Base-by-base conservation (phyloP, 805 yeast species). In the Metschnikowia shivogae region DNA sequence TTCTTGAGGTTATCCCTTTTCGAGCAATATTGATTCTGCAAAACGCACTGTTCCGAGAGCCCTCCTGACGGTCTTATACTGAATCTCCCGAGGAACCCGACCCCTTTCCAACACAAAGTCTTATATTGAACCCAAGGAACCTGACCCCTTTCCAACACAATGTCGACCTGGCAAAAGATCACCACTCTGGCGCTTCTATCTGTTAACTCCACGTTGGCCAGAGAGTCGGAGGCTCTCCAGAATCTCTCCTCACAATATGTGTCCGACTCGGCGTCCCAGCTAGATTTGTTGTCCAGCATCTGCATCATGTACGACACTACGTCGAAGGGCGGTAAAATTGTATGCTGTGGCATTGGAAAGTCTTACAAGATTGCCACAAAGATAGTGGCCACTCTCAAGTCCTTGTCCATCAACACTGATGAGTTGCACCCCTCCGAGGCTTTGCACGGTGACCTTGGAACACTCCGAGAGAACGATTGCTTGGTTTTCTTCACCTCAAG, bases 401-500 rank as follows among this genome's bases (percentile, higher is more conserved):
- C 96, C 0, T 70, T 89, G 46, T 82, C 89, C 27, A 74, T 89
- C 42, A 81, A 79, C 42, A 73, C 95, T 0, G 77, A 80, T 0
- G 54, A 76, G 1, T 65, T 89, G 43, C 96, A 89, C 59, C 96
- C 97, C 0, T 68, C 86, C 4, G 97, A 89, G 49, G 96, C 96
- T 0, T 67, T 89, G 14, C 97, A 89, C 61, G 97, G 97, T 5
- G 97, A 89, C 61, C 72, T 89, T 54, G 97, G 97, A 2, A 64
- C 82, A 32, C 65, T 89, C 7, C 64, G 77, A 41, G 78, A 75
- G 22, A 74, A 73, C 13, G 87, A 84, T 51, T 67, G 78, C 28
- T 49, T 89, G 42, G 62, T 89, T 2, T 67, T 87, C 56, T 78
- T 89, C 31, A 80, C 90, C 0, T 85, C 90, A 1, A 82, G 92